Evolutionary conservation across 1,284 basidiomycete genomes (phyloP).

Genomic region (Volvariella surrecta): DNA sequence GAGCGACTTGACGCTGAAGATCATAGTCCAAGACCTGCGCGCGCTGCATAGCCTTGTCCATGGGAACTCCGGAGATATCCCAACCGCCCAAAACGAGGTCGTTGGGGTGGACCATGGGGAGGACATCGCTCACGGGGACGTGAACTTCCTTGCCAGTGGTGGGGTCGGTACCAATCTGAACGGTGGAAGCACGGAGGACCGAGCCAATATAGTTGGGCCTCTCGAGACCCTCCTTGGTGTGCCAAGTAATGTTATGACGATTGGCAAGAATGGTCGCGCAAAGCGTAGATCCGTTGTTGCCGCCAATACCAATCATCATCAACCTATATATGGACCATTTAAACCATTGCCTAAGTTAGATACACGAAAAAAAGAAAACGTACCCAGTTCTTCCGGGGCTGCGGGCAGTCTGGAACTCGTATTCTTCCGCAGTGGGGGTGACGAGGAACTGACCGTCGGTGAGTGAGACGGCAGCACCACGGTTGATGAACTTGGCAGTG

Average conservation of each 20-base stretch:
- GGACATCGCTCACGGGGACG: conserved; percentile 87
- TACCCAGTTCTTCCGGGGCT: conserved; percentile 91
- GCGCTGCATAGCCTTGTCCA: conserved; percentile 93
- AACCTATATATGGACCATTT: conserved; percentile 43
- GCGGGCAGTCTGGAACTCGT: conserved; percentile 89
- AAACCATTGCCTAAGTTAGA: conserved; percentile 6
- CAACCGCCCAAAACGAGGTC: conserved; percentile 97
- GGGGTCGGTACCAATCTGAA: conserved; percentile 85
- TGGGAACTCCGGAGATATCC: conserved; percentile 85
- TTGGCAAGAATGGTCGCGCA: conserved; percentile 96
- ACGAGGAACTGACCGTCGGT: conserved; percentile 69
- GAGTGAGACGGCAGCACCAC: conserved; percentile 69
- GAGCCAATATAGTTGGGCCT: conserved; percentile 97
- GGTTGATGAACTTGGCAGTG: conserved; percentile 78
- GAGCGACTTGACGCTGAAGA: conserved; percentile 90
- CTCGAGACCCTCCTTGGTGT: conserved; percentile 89
- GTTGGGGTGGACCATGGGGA: conserved; percentile 98
- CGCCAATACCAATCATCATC: conserved; percentile 95
- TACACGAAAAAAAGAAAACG: conserved; percentile 22
- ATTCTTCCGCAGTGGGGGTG: conserved; percentile 70
- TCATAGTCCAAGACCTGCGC: conserved; percentile 95
- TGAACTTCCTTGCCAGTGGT: conserved; percentile 85
- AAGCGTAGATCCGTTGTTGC: conserved; percentile 96
- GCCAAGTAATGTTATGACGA: conserved; percentile 91
- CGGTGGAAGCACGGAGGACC: conserved; percentile 89